Evolutionary conservation across 257 asterid species (phyloP), one percentile per base, ranked within the genome.

Genomic region (Perilla frutescens): DNA sequence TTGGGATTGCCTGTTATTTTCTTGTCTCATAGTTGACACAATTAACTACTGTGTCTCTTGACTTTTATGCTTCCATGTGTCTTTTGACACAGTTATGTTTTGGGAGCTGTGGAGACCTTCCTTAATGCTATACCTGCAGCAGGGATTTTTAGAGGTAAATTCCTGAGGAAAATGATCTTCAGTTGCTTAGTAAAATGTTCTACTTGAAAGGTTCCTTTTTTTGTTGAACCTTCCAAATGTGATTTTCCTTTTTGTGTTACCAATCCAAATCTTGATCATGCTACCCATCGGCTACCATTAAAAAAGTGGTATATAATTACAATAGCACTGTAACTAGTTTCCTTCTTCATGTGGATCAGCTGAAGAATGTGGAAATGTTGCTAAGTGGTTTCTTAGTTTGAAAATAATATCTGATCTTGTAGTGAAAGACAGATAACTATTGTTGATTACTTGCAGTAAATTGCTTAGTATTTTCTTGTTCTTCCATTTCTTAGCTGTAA

Each of bases 81-180:
- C 37, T 41, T 76, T 76, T 81, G 72, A 54, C 71, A 68, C 79
- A 94, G 99, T 67, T 94, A 94, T 75, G 99, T 94, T 72, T 81
- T 94, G 91, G 99, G 99, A 83, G 99, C 99, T 70, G 97, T 94
- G 61, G 99, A 94, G 89, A 91, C 99, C 68, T 94, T 94, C 84
- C 87, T 94, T 62, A 81, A 90, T 85, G 99, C 99, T 76, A 77
- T 94, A 76, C 99, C 99, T 65, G 78, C 83, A 69, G 99, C 99
- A 65, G 99, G 99, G 80, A 81, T 94, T 83, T 94, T 91, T 81
- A 85, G 84, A 90, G 98, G 99, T 94, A 87, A 70, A 54, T 36
- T 50, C 13, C 78, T 47, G 47, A 50, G 57, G 64, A 62, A 43
- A 74, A 63, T 55, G 53, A 59, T 37, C 15, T 71, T 57, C 67